phyloP scores from a whole-genome alignment of 148 eudicot genomes.

The Selenicereus undatus region DNA sequence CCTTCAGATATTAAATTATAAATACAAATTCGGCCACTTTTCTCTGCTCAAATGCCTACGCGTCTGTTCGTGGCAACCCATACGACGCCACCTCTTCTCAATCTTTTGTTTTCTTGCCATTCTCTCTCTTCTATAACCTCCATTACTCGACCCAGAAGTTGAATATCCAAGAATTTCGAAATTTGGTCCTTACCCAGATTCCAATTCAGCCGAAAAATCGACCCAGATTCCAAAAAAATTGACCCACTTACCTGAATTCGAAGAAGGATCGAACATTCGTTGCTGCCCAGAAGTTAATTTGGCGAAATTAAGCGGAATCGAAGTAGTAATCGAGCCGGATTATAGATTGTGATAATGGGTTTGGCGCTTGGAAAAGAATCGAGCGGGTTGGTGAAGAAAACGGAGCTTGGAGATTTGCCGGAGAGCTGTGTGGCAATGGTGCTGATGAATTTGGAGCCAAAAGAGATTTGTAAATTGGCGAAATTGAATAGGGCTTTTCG shows the following conservation, averaged over 20 bases:
- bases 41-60: background rate
- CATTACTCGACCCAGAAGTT: constrained; percentile 3
- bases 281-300: background rate
- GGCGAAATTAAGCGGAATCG: no score
- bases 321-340: constrained; percentile 5
- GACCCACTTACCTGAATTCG: constrained; percentile 10
- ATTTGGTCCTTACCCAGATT: constrained; percentile 14
- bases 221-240: background rate
- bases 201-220: constrained; percentile 3
- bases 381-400: constrained; percentile 20
- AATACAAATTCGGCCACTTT: background rate
- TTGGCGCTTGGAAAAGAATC: constrained; percentile 34
- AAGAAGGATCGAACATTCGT: background rate
- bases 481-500: constrained; percentile 53
- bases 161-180: constrained; percentile 6
- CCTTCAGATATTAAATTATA: background rate
- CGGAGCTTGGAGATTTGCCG: constrained; percentile 76
- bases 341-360: constrained; percentile 38
- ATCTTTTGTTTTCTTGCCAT: background rate
- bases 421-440: constrained; percentile 73
- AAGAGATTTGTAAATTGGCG: constrained; percentile 62
- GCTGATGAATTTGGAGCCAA: constrained; percentile 57
- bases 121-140: background rate
- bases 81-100: background rate
- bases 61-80: constrained; percentile 19